phyloP scores from a whole-genome alignment of 805 yeast species.

The Groenewaldozyma salmanticensis region DNA sequence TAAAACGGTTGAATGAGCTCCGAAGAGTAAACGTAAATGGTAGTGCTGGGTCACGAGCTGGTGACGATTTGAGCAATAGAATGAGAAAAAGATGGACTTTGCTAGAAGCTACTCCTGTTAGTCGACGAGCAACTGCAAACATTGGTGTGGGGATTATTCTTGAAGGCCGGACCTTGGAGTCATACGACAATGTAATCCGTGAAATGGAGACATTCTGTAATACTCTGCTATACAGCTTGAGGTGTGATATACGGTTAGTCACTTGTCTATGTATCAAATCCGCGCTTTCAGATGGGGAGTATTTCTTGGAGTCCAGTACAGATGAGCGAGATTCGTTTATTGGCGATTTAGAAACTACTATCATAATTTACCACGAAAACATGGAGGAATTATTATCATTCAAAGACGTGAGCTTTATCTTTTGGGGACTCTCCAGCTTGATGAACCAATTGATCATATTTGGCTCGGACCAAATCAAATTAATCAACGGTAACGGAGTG shows the following conservation, averaged over 20 bases:
- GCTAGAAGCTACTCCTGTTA: conserved; percentile 17
- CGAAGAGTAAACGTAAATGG: conserved; percentile 30
- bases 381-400: conserved; percentile 27
- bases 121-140: neutral
- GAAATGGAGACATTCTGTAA: conserved; percentile 20
- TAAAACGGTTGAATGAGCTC: conserved; percentile 50
- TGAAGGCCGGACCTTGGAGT: conserved; percentile 18
- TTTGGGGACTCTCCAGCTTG: conserved; percentile 42
- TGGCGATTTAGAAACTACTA: conserved; percentile 40
- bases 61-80: conserved; percentile 10
- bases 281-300: conserved; percentile 39
- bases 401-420: conserved; percentile 26
- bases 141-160: conserved; percentile 14
- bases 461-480: conserved; percentile 41
- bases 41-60: conserved; percentile 4
- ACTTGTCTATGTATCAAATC: conserved; percentile 42
- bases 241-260: conserved; percentile 49
- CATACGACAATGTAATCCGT: conserved; percentile 21
- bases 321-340: conserved; percentile 53
- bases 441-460: conserved; percentile 43
- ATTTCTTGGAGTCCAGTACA: conserved; percentile 42
- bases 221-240: conserved; percentile 33
- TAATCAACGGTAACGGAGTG: conserved; percentile 50
- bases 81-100: conserved; percentile 26
- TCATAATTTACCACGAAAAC: conserved; percentile 37